phyloP scores from a whole-genome alignment of 2,329 filamentous ascomycete genomes.

The Penicillium frequentans region DNA sequence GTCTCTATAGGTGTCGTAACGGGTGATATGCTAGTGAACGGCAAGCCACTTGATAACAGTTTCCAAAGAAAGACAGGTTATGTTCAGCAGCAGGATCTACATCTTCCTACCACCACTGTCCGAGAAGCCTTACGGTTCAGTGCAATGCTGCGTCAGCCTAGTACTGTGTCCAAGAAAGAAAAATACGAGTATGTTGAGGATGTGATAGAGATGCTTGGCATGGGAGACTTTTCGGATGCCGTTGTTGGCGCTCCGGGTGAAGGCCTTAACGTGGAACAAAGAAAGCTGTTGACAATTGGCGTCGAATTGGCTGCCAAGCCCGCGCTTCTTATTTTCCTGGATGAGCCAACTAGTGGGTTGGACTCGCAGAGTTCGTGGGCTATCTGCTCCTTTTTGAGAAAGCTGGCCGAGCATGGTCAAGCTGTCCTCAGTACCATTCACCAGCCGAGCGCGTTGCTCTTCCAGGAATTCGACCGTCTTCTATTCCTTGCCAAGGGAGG shows the following conservation, averaged over 20 bases:
- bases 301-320: conserved; percentile 91
- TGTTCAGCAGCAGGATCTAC: conserved; percentile 72
- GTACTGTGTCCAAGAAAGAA: conserved; percentile 65
- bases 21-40: conserved; percentile 67
- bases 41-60: conserved; percentile 54
- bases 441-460: conserved; percentile 88
- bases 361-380: conserved; percentile 90
- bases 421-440: conserved; percentile 92
- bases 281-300: conserved; percentile 79
- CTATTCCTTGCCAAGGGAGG: conserved; percentile 65
- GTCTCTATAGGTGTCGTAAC: conserved; percentile 63
- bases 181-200: conserved; percentile 85
- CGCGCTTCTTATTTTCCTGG: conserved; percentile 79
- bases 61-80: conserved; percentile 68
- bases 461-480: conserved; percentile 72
- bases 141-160: conserved; percentile 79
- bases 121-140: conserved; percentile 83
- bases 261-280: conserved; percentile 62
- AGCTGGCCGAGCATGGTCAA: conserved; percentile 81
- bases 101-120: conserved; percentile 79
- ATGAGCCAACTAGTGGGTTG: conserved; percentile 88
- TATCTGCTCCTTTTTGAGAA: conserved; percentile 81
- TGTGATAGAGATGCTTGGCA: conserved; percentile 77
- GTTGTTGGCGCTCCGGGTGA: conserved; percentile 84
- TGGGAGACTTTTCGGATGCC: conserved; percentile 84